These are phyloP conservation scores for Starmerella davenportii DNA, from an alignment of 805 yeast genomes.

Conservation along the genomic window DNA sequence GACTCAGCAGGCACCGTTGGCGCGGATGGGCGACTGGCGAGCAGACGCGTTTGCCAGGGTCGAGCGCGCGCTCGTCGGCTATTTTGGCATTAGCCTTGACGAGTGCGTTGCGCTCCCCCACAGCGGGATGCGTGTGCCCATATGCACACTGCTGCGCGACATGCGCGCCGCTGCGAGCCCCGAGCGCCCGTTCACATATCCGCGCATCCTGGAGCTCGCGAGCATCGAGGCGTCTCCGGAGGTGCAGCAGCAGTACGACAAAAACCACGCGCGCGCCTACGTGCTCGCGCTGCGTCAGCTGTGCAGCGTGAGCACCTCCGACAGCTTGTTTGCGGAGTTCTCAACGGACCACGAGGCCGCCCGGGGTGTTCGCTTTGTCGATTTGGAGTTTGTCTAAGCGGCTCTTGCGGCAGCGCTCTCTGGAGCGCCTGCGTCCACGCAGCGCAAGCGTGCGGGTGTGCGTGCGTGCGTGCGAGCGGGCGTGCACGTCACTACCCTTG, in stretches of 20 bases:
- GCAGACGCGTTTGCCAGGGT: not conserved
- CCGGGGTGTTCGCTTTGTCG: not conserved
- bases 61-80: not conserved
- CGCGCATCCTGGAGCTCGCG: conserved; percentile 4
- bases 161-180: not conserved
- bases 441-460: too few relatives aligned
- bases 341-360: not conserved
- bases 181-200: conserved; percentile 5
- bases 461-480: too few relatives aligned
- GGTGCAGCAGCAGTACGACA: not conserved
- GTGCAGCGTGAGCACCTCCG: conserved; percentile 1
- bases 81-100: not conserved
- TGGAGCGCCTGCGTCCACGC: too few relatives aligned
- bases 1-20: too few relatives aligned
- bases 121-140: not conserved
- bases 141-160: not conserved
- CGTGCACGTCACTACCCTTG: too few relatives aligned
- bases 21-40: not conserved
- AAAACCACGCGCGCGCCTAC: conserved; percentile 1
- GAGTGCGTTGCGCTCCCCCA: not conserved
- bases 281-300: conserved; percentile 2
- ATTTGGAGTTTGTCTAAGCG: not conserved
- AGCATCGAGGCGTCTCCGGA: not conserved
- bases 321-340: not conserved
- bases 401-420: too few relatives aligned